phyloP scores from a whole-genome alignment of 1,284 basidiomycete genomes.

The Athelia psychrophila region DNA sequence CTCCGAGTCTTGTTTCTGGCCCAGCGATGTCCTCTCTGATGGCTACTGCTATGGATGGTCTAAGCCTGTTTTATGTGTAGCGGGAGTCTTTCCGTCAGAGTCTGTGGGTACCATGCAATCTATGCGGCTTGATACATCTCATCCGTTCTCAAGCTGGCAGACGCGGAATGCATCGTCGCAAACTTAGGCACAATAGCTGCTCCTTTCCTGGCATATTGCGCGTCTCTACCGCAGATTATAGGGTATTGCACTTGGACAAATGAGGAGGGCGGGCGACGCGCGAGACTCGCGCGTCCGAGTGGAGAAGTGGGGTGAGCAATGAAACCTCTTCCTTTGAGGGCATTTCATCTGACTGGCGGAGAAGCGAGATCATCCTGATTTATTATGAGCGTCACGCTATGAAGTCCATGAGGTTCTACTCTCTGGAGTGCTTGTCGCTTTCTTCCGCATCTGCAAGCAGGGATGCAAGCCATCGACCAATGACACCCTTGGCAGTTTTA shows the following conservation, averaged over 20 bases:
- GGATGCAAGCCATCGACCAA: constrained; percentile 3
- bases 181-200: background rate
- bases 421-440: constrained; percentile 38
- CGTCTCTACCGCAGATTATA: background rate
- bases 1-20: constrained; percentile 45
- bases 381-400: constrained; percentile 49
- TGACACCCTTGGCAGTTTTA: constrained; percentile 1
- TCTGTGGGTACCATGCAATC: constrained; percentile 23
- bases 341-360: constrained; percentile 4
- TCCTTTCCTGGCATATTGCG: background rate
- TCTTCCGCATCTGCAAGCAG: constrained; percentile 14
- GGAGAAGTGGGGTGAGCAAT: too few relatives aligned
- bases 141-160: background rate
- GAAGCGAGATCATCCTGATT: constrained; percentile 38
- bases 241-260: constrained; percentile 1
- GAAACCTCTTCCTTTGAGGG: too few relatives aligned
- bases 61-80: constrained; percentile 41
- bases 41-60: constrained; percentile 59
- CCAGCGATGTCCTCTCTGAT: constrained; percentile 35
- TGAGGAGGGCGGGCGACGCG: constrained; percentile 9
- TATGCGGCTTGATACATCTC: constrained; percentile 1
- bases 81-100: constrained; percentile 39
- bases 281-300: constrained; percentile 3
- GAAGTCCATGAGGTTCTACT: constrained; percentile 53
- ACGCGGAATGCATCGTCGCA: background rate